Percentiles rank a stretch among this genome's conserved stretches.
Conservation (phyloP, 345 rosid genomes). For the Eucalyptus cladocalyx region DNA sequence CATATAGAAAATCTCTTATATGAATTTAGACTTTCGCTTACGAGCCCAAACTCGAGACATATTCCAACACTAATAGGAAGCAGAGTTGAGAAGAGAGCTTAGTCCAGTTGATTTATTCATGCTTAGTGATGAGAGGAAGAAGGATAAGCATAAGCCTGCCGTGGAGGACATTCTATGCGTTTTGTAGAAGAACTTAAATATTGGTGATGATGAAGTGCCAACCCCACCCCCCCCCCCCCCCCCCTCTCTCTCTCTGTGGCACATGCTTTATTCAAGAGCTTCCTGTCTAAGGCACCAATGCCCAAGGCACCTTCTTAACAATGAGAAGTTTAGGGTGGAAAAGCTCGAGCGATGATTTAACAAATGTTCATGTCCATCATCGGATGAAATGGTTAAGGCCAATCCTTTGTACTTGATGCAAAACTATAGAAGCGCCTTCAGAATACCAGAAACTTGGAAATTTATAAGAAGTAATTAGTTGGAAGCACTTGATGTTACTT, state of each 20-base stretch:
- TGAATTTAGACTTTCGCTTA: no score
- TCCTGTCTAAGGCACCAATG: background rate
- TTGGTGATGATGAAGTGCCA: no score
- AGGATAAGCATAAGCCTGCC: no score
- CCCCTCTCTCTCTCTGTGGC: rapidly evolving
- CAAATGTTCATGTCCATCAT: background rate
- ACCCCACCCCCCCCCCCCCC: rapidly evolving
- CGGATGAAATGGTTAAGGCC: background rate
- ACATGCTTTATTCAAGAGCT: background rate
- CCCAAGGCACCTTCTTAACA: background rate
- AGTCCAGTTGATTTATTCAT: no score
- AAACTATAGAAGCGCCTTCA: background rate
- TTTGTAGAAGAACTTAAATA: no score
- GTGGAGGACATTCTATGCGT: no score
- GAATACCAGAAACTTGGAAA: background rate
- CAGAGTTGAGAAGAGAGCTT: no score
- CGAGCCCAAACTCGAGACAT: no score
- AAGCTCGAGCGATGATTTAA: background rate
- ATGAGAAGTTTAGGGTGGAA: no score
- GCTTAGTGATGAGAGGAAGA: no score
- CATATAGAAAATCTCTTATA: no score
- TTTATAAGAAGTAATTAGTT: background rate
- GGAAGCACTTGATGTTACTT: background rate
- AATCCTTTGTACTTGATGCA: background rate
- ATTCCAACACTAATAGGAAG: no score